Conservation (phyloP, 441 rosid species). For the Biscutella laevigata region DNA sequence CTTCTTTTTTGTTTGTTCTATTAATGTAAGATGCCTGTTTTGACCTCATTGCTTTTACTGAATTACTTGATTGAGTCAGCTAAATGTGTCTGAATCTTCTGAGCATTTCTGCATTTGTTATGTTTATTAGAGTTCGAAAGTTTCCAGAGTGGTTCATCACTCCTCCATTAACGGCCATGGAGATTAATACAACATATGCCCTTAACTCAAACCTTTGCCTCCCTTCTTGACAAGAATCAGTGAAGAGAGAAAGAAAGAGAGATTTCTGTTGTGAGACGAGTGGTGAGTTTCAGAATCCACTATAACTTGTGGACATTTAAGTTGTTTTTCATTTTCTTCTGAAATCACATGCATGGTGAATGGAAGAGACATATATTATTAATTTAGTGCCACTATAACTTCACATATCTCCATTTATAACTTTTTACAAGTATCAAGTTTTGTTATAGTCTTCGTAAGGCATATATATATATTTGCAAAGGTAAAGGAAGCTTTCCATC, state of each 20-base stretch:
- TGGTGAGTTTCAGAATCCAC: too few relatives aligned
- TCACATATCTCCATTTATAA: background rate
- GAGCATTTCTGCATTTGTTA: background rate
- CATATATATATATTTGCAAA: conserved; percentile 16
- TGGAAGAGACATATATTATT: background rate
- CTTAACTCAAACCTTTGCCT: too few relatives aligned
- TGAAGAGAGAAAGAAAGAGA: too few relatives aligned
- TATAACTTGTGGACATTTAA: too few relatives aligned
- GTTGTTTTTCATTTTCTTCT: too few relatives aligned
- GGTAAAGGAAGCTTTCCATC: too few relatives aligned
- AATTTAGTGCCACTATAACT: background rate
- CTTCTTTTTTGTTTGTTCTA: conserved; percentile 1
- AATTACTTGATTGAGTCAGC: conserved; percentile 9
- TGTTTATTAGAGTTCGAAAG: background rate
- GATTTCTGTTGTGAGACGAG: too few relatives aligned
- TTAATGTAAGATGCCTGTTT: conserved; percentile 19
- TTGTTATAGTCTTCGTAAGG: background rate
- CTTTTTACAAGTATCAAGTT: background rate
- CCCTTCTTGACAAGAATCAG: too few relatives aligned
- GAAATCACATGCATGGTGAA: background rate
- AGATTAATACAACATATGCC: too few relatives aligned
- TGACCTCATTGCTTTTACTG: conserved; percentile 3
- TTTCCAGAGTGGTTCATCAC: too few relatives aligned
- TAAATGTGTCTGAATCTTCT: background rate
- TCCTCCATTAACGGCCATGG: too few relatives aligned